phyloP scores from a whole-genome alignment of 164 flowering plant species.

The Magnolia sinica region DNA sequence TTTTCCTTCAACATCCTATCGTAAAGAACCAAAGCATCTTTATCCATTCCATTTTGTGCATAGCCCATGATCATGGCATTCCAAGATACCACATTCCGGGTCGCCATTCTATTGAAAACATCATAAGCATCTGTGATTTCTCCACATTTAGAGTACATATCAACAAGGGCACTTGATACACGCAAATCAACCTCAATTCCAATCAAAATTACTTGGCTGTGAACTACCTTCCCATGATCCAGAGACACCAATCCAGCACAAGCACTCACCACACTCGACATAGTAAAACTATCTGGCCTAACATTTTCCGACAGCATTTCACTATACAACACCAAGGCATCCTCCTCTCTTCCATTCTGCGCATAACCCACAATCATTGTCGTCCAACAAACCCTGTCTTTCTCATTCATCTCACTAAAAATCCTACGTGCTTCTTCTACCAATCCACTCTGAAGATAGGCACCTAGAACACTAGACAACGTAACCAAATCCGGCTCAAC shows the following conservation, averaged over 20 bases:
- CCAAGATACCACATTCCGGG: conserved; percentile 37
- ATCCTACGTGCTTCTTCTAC: conserved; percentile 35
- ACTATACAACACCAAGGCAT: conserved; percentile 36
- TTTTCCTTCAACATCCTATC: conserved; percentile 41
- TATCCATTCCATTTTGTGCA: conserved; percentile 48
- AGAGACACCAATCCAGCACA: conserved; percentile 49
- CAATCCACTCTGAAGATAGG: conserved; percentile 31
- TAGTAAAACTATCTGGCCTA: conserved; percentile 39
- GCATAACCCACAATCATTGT: conserved; percentile 53
- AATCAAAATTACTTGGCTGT: conserved; percentile 30
- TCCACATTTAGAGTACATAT: conserved; percentile 72
- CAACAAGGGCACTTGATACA: conserved; percentile 51
- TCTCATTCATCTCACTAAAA: conserved; percentile 34
- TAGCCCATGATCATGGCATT: conserved; percentile 36
- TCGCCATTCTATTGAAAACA: conserved; percentile 36
- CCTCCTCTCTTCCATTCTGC: conserved; percentile 45
- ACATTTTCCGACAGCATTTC: conserved; percentile 37
- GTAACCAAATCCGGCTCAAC: conserved; percentile 48
- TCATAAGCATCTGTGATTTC: conserved; percentile 32
- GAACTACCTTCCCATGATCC: conserved; percentile 43
- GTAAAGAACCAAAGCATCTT: conserved; percentile 47
- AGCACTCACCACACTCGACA: conserved; percentile 41
- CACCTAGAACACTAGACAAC: conserved; percentile 42
- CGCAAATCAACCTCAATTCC: conserved; percentile 39
- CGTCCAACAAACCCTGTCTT: conserved; percentile 51